Conservation (phyloP, 2,329 filamentous ascomycete genomes). For the Sarocladiaceae sp. region DNA sequence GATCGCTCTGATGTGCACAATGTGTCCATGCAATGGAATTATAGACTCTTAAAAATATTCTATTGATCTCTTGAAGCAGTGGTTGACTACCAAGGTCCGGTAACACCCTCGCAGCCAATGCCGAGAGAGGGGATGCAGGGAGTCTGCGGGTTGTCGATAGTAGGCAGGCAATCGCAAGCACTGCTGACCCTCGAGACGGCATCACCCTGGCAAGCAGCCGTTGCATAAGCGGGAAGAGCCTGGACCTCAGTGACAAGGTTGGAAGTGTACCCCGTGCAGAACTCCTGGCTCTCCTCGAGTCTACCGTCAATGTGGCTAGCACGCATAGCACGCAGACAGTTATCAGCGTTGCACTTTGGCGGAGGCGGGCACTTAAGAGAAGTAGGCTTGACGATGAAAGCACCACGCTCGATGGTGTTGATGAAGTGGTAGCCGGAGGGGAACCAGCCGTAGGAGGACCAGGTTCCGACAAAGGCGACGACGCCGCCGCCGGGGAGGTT, state of each 20-base stretch:
- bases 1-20: no score
- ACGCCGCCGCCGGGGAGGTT: constrained; percentile 5
- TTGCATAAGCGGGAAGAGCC: constrained; percentile 15
- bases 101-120: neutral
- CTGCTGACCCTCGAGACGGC: constrained; percentile 16
- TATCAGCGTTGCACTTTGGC: constrained; percentile 14
- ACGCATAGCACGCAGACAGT: constrained; percentile 17
- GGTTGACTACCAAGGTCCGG: neutral
- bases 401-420: constrained; percentile 12
- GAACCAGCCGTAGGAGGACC: constrained; percentile 10
- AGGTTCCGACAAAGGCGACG: constrained; percentile 9
- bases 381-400: neutral
- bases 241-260: constrained; percentile 12
- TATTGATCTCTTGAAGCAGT: no score
- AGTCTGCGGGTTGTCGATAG: constrained; percentile 6
- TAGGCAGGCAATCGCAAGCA: constrained; percentile 17
- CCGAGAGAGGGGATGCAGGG: neutral
- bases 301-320: constrained; percentile 14
- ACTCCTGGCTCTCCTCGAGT: constrained; percentile 15
- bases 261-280: constrained; percentile 15
- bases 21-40: no score
- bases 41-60: no score
- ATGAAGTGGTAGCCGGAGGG: constrained; percentile 10
- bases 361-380: neutral
- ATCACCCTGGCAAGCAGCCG: constrained; percentile 14